A percentile compares a stretch with the other conserved stretches of the same genome.
Conservation (phyloP, 352 stramenopile species). For the Plasmopara viticola region DNA sequence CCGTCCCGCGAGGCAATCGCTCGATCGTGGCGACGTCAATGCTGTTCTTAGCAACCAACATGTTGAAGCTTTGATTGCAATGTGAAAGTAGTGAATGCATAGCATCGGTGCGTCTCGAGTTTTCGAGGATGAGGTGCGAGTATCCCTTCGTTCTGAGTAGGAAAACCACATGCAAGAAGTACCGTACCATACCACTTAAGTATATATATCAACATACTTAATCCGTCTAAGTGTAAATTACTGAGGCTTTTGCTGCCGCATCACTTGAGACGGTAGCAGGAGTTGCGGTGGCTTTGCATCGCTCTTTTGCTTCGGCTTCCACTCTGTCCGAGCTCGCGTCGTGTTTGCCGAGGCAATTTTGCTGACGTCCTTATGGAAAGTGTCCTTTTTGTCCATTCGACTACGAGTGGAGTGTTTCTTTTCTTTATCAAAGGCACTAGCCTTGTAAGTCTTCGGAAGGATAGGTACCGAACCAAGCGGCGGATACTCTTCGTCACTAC, state of each 20-base stretch:
- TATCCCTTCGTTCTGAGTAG: not conserved
- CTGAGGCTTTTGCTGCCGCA: slow-evolving; percentile 44
- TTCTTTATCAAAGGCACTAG: slow-evolving; percentile 10
- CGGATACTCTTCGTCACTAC: slow-evolving; percentile 27
- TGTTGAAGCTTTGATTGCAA: slow-evolving; percentile 9
- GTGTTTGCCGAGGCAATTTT: slow-evolving; percentile 3
- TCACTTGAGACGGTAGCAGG: slow-evolving; percentile 43
- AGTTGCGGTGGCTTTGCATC: slow-evolving; percentile 21
- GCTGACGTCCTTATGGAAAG: slow-evolving; percentile 2
- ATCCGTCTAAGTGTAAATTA: slow-evolving; percentile 2
- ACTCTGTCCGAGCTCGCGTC: slow-evolving; percentile 21
- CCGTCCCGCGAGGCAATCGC: slow-evolving; percentile 41
- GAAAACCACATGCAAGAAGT: not conserved
- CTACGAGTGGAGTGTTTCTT: slow-evolving; percentile 14
- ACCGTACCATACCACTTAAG: not conserved
- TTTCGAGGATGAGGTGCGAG: not conserved
- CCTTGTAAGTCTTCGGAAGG: slow-evolving; percentile 14
- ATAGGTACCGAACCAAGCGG: slow-evolving; percentile 14
- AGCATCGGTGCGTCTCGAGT: too few species aligned
- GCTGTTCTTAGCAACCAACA: slow-evolving; percentile 11
- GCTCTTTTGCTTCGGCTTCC: slow-evolving; percentile 26
- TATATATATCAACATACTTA: not conserved
- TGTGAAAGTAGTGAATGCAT: slow-evolving; percentile 6
- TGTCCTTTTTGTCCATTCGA: slow-evolving; percentile 18
- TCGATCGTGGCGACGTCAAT: slow-evolving; percentile 9